phyloP scores from a whole-genome alignment of 805 yeast species.

The Pichia nanzhaoensis region DNA sequence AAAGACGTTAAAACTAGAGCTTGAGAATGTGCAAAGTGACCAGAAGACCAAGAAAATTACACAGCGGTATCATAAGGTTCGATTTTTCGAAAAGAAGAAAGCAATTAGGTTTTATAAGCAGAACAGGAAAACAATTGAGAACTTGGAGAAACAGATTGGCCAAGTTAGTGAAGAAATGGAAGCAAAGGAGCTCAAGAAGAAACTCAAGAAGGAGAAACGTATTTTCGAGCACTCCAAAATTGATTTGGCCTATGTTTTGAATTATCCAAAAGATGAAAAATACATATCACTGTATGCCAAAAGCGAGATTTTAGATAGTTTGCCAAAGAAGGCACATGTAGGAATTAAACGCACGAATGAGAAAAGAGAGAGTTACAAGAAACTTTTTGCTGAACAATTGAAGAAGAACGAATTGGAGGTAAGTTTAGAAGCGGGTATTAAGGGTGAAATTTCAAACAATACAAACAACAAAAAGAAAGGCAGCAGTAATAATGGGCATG shows the following conservation, averaged over 20 bases:
- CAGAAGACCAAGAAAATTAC: slow-evolving; percentile 40
- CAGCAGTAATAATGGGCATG: slow-evolving; percentile 12
- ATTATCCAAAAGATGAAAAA: slow-evolving; percentile 74
- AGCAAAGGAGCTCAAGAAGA: slow-evolving; percentile 22
- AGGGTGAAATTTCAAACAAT: slow-evolving; percentile 23
- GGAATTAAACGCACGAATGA: slow-evolving; percentile 41
- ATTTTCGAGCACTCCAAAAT: slow-evolving; percentile 50
- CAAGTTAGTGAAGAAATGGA: slow-evolving; percentile 17
- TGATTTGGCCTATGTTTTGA: slow-evolving; percentile 67
- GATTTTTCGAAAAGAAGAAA: slow-evolving; percentile 86
- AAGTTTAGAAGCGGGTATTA: slow-evolving; percentile 38
- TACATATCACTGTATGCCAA: slow-evolving; percentile 73
- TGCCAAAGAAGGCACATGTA: slow-evolving; percentile 31
- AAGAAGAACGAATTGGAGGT: slow-evolving; percentile 50
- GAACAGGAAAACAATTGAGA: slow-evolving; percentile 35
- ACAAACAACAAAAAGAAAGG: slow-evolving; percentile 10
- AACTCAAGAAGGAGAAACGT: slow-evolving; percentile 36
- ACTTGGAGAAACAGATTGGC: slow-evolving; percentile 23
- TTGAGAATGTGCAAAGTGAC: slow-evolving; percentile 34
- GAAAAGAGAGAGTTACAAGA: slow-evolving; percentile 40
- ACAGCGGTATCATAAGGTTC: slow-evolving; percentile 84
- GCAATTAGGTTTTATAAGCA: slow-evolving; percentile 65
- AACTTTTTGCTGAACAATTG: slow-evolving; percentile 44
- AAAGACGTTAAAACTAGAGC: slow-evolving; percentile 41
- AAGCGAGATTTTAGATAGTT: slow-evolving; percentile 28